These are phyloP conservation scores for Gossypium davidsonii DNA, from an alignment of 441 rosid genomes.

Conservation along the genomic window DNA sequence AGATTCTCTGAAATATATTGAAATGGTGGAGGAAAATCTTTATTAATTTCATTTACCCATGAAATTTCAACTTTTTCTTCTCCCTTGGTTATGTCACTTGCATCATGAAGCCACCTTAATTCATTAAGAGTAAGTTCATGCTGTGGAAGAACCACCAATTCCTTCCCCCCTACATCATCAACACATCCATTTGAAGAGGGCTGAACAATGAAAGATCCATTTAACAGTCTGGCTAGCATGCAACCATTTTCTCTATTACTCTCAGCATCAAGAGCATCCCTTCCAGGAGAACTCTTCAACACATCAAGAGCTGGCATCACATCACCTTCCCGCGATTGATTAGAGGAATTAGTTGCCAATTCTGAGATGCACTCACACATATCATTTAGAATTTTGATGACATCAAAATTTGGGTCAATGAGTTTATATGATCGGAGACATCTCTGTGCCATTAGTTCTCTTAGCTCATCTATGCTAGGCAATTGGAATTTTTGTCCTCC, in stretches of 20 bases:
- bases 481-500: conserved; percentile 17
- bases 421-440: conserved; percentile 69
- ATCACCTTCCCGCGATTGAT: conserved; percentile 51
- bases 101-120: conserved; percentile 36
- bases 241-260: conserved; percentile 16
- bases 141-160: conserved; percentile 44
- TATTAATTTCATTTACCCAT: conserved; percentile 66
- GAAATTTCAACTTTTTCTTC: conserved; percentile 63
- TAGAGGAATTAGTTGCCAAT: conserved; percentile 50
- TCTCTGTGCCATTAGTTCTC: conserved; percentile 62
- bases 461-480: conserved; percentile 66
- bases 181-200: conserved; percentile 21
- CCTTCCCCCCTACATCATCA: conserved; percentile 19
- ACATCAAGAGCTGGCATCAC: conserved; percentile 32
- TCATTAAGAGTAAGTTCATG: conserved; percentile 42
- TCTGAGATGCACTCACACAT: conserved; percentile 71
- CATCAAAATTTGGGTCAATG: conserved; percentile 66
- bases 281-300: conserved; percentile 43
- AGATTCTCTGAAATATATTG: conserved; percentile 53
- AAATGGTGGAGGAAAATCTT: conserved; percentile 51
- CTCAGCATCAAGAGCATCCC: conserved; percentile 20
- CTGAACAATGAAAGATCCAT: conserved; percentile 18
- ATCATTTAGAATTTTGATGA: conserved; percentile 59
- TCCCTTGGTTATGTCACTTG: conserved; percentile 59
- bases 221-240: conserved; percentile 10